A percentile compares a stretch with the other conserved stretches of the same genome.
These are phyloP conservation scores for Aspergillus taichungensis DNA, from an alignment of 495 filamentous ascomycete species.

Conservation along the genomic window DNA sequence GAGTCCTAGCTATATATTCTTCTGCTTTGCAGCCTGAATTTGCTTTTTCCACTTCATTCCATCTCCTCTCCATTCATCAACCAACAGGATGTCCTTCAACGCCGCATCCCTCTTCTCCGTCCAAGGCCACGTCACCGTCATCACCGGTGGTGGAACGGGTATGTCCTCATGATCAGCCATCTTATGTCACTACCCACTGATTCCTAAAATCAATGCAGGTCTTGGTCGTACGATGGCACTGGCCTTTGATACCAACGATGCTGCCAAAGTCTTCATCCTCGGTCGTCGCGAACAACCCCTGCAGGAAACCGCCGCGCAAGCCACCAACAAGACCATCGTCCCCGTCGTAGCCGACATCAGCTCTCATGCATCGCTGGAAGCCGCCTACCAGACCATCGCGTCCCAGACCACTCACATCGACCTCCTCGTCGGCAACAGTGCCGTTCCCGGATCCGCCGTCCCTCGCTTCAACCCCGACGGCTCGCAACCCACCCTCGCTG, in stretches of 20 bases:
- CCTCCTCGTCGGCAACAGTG: constrained; percentile 58
- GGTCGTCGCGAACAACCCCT: constrained; percentile 47
- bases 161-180: background rate
- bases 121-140: constrained; percentile 45
- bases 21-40: too few species aligned
- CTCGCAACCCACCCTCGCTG: constrained; percentile 29
- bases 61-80: too few species aligned
- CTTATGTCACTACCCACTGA: background rate
- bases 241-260: constrained; percentile 47
- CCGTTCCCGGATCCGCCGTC: constrained; percentile 46
- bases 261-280: constrained; percentile 51
- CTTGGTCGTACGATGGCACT: constrained; percentile 50
- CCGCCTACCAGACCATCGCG: constrained; percentile 41
- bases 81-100: constrained; percentile 14
- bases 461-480: constrained; percentile 18
- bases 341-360: constrained; percentile 57
- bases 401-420: constrained; percentile 50
- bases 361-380: constrained; percentile 48
- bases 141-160: constrained; percentile 60
- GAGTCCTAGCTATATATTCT: too few species aligned
- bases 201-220: constrained; percentile 6
- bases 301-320: constrained; percentile 33
- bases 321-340: constrained; percentile 35
- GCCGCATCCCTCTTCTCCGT: constrained; percentile 46
- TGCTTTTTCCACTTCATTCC: too few species aligned